Base-by-base conservation (phyloP, 371 early-diverging fungal genomes). In the Mucor irregularis region DNA sequence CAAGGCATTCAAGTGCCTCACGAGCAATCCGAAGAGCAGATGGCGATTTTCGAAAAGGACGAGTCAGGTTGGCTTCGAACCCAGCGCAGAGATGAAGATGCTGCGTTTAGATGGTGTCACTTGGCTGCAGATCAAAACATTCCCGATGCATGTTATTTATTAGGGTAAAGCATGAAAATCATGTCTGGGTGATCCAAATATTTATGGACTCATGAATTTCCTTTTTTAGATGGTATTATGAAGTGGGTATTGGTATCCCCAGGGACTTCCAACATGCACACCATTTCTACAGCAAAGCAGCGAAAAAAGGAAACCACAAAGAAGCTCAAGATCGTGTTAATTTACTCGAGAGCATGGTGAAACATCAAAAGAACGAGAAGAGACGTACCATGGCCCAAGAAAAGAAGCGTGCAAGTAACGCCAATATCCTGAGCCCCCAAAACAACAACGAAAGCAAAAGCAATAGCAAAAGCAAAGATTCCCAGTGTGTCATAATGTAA, bases 41-140 rank as follows among this genome's bases (percentile, higher is more conserved):
- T 24, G 5, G 24, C 26, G 3, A 34, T 66, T 5, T 55, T 68
- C 49, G 66, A 62, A 34, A 56, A 61, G 14, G 73, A 78, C 54
- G 73, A 67, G n/a, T 69, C 75, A 16, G 61, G 58, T 9, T 72
- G 78, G 78, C 22, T 60, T 17, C 50, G 44, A n/a, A 52, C 59
- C 45, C 53, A 51, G 14, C 33, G 51, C 1, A 54, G 61, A 11
- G 73, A 86, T 13, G 83, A 84, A 44, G 85, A 75, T 59, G 58
- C 53, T 11, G 68, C 78, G 0, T 78, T 73, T 39, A 51, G 42
- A 38, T 78, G 78, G 78, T 78, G 78, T 58, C 65, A 63, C 49
- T 46, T 61, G 22, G 75, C 75, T n/a, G 73, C 71, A 22, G 66
- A 66, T 9, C 50, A 58, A 35, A 60, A 57, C 16, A 28, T 71